phyloP scores from a whole-genome alignment of 306 rosid genomes.

The Sophora flavescens region DNA sequence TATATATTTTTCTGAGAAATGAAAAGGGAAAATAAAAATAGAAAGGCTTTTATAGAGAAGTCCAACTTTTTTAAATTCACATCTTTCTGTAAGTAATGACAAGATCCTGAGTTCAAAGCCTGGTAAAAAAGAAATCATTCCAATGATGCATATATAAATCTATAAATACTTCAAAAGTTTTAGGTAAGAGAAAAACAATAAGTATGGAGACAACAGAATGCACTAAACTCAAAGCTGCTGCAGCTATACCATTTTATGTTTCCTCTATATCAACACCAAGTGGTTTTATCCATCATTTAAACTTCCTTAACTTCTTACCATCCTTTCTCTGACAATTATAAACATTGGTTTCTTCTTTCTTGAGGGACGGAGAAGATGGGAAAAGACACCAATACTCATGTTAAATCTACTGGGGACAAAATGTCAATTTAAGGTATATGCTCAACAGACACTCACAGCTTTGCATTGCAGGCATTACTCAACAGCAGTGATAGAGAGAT shows the following conservation, averaged over 20 bases:
- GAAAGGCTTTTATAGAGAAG: too few species aligned
- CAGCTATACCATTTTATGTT: not conserved
- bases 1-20: not conserved
- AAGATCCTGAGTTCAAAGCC: not conserved
- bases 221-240: not conserved
- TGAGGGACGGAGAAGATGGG: conserved; percentile 11
- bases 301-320: not conserved
- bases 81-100: not conserved
- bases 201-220: not conserved
- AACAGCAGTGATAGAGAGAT: too few species aligned
- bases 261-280: not conserved
- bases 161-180: too few species aligned
- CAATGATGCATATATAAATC: not conserved
- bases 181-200: too few species aligned
- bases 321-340: conserved; percentile 20
- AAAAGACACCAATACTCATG: conserved; percentile 9
- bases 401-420: not conserved
- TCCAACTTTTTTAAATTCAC: conserved; percentile 4
- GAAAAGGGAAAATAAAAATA: too few species aligned
- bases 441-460: conserved; percentile 12
- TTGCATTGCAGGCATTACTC: conserved; percentile 25
- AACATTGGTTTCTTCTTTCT: conserved; percentile 22
- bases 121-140: not conserved
- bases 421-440: conserved; percentile 5
- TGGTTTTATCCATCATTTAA: conserved; percentile 4